Evolutionary conservation across 345 rosid species (phyloP), one percentile per base, ranked within the genome.

Genomic region (Rhizophora mangle): DNA sequence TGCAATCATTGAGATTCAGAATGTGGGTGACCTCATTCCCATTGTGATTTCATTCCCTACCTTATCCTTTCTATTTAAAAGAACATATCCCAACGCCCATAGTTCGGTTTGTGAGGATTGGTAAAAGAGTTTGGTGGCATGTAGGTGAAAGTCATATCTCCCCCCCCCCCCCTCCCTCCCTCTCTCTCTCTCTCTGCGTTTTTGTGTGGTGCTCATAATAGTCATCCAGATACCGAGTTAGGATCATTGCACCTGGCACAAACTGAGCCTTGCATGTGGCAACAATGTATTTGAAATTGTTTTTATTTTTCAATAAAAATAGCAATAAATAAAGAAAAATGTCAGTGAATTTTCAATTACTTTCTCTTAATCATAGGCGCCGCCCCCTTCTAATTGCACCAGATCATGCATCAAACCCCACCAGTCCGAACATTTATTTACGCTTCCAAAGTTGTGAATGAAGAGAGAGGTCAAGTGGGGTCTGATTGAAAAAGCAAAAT

Each of bases 221-320:
- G 60, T 7, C 18, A 67, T 72, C 74, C 43, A 58, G 68, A 72
- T 69, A 24, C 60, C 78, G 43, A 62, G 79, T 34, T 67, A 70
- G 82, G 74, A 69, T 68, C 85, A 78, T 58, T 82, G 88, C 88
- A 82, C 82, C 85, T 82, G 80, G 78, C 78, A 30, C 65, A 66
- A 69, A 82, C 77, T 30, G 20, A 67, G 76, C 60, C 46, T 62
- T 60, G 87, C 83, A 82, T 79, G 79, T 77, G 83, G 73, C 80
- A 68, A 24, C 59, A 15, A 26, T 22, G 15, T 1, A 22, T 55
- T 21, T 22, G 21, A 55, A 22, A 9, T 22, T 55, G 29, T 22
- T 3, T 43, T 43, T 11, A n/a, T 54, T 27, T 6, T 2, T 26
- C 60, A 21, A 2, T 64, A 36, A 39, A 21, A 21, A 7, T 7